These are phyloP conservation scores for Solanum clarkiae DNA, from an alignment of 257 asterid genomes.

Conservation along the genomic window DNA sequence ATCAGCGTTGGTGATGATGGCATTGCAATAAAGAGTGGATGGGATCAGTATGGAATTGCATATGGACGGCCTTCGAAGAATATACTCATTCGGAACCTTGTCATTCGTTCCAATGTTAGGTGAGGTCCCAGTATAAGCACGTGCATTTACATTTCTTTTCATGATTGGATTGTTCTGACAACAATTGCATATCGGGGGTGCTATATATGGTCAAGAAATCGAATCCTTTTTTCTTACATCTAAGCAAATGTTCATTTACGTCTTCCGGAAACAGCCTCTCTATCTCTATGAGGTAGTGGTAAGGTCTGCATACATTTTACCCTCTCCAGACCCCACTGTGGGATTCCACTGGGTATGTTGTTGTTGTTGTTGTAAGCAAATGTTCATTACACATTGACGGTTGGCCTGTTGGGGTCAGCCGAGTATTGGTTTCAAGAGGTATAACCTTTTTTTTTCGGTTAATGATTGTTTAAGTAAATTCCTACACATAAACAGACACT, in stretches of 20 bases:
- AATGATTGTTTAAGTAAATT: not conserved
- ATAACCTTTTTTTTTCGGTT: not conserved
- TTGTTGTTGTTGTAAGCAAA: too few species aligned
- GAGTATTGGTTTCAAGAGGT: not conserved
- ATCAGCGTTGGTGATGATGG: conserved; percentile 20
- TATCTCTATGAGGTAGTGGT: not conserved
- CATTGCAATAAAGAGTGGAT: conserved; percentile 19
- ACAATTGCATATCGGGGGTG: not conserved
- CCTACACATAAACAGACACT: not conserved
- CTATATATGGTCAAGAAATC: not conserved
- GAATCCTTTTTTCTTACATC: not conserved
- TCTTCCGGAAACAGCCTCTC: not conserved
- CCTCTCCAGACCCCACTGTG: not conserved
- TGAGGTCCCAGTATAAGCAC: not conserved
- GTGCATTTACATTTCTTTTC: not conserved
- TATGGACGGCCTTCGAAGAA: conserved; percentile 13
- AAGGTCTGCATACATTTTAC: not conserved
- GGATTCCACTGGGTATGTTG: too few species aligned
- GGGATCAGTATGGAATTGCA: conserved; percentile 20
- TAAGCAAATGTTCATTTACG: not conserved
- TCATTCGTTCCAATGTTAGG: conserved; percentile 19
- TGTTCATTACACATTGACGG: not conserved
- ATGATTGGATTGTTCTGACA: not conserved
- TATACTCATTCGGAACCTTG: conserved; percentile 12
- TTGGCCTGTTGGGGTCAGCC: not conserved